phyloP scores from a whole-genome alignment of 2,329 filamentous ascomycete species.

The Magnaporthiopsis incrustans region DNA sequence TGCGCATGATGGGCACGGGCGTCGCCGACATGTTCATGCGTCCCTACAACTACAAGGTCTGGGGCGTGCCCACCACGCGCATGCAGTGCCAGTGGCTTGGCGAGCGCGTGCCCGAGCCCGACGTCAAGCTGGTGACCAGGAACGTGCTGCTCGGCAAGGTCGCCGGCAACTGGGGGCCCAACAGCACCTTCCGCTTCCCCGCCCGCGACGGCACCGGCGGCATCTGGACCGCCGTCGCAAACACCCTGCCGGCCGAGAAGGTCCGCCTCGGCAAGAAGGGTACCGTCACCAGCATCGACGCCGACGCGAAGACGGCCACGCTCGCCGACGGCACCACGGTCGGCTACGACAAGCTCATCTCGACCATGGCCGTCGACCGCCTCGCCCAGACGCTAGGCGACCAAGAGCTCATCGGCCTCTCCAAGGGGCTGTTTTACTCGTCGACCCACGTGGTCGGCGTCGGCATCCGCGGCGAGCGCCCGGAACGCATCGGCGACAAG shows the following conservation, averaged over 20 bases:
- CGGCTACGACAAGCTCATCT: constrained; percentile 86
- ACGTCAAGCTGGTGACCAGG: constrained; percentile 86
- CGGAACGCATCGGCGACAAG: constrained; percentile 96
- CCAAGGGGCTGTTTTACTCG: constrained; percentile 92
- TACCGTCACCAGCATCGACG: constrained; percentile 79
- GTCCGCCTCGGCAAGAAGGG: constrained; percentile 81
- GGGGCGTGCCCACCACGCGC: constrained; percentile 97
- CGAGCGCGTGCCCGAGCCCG: constrained; percentile 93
- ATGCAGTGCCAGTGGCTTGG: constrained; percentile 99
- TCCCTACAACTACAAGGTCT: constrained; percentile 99
- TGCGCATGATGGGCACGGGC: constrained; percentile 82
- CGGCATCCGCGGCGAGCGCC: constrained; percentile 82
- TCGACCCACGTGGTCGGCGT: constrained; percentile 96
- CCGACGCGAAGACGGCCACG: constrained; percentile 72
- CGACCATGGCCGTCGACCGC: constrained; percentile 91
- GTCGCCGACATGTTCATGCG: constrained; percentile 97
- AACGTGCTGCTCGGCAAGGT: constrained; percentile 96
- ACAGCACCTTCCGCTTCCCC: constrained; percentile 97
- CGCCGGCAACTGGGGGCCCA: constrained; percentile 95
- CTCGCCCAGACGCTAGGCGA: constrained; percentile 84
- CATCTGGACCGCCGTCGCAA: constrained; percentile 96
- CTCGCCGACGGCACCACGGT: constrained; percentile 81
- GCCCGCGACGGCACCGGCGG: constrained; percentile 91
- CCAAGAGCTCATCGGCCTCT: constrained; percentile 71
- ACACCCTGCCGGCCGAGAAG: constrained; percentile 88